Conservation (phyloP, 2,329 filamentous ascomycete genomes). For the Sporothrix variecibatus region DNA sequence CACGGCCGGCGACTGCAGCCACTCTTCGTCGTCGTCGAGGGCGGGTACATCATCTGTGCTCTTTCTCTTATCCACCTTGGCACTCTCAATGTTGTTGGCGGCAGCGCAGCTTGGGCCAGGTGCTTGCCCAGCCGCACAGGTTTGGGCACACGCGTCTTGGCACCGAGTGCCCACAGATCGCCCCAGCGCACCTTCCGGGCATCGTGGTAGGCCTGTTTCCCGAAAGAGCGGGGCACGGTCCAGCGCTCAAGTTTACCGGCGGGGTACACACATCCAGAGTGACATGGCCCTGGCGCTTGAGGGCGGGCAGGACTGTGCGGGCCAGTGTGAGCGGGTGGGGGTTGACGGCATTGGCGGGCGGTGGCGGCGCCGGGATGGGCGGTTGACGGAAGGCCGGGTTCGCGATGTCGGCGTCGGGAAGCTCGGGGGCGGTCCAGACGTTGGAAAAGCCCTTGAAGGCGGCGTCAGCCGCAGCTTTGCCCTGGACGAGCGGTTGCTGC, state of each 20-base stretch:
- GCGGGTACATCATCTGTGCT: background rate
- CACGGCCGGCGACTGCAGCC: background rate
- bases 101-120: background rate
- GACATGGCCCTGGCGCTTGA: conserved; percentile 88
- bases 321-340: conserved; percentile 71
- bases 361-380: conserved; percentile 62
- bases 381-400: background rate
- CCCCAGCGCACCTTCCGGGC: conserved; percentile 90
- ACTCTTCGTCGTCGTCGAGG: background rate
- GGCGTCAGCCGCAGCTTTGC: conserved; percentile 58
- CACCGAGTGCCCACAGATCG: conserved; percentile 92
- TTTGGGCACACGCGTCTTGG: conserved; percentile 74
- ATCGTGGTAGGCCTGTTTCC: conserved; percentile 82
- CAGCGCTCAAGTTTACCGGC: conserved; percentile 85
- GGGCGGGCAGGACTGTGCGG: conserved; percentile 72
- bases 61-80: background rate
- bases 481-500: conserved; percentile 43
- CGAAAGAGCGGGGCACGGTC: conserved; percentile 83
- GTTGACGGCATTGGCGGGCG: conserved; percentile 21
- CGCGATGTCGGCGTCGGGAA: background rate
- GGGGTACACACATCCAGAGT: conserved; percentile 91
- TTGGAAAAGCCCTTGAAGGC: conserved; percentile 55
- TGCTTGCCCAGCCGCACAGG: conserved; percentile 52
- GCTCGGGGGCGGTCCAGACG: background rate
- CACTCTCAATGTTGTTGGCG: background rate